Base-by-base conservation (phyloP, 176 grass and related monocot genomes). In the Saccharum spontaneum region DNA sequence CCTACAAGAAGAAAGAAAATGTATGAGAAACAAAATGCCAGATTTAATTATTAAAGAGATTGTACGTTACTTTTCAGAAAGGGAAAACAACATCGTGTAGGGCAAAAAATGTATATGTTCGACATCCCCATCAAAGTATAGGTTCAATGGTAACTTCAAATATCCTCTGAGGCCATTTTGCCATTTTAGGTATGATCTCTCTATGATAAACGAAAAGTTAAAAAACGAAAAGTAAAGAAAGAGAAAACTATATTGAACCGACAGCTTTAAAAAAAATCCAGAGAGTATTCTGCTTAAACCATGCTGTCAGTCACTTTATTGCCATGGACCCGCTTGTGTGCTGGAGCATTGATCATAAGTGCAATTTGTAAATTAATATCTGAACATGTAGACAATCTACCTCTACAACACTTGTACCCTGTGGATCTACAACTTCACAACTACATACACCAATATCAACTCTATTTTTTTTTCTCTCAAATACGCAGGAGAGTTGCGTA, bases 1-100 rank as follows among this genome's bases (percentile, higher is more conserved):
- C 93, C 93, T 98, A 75, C 76, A 89, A 73, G 16, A 76, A 67
- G 31, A 40, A n/a, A 57, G 12, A 20, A 74, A 60, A 36, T 18
- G 75, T 78, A 74, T 77, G 68, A 87, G 30, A 31, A 31, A 7
- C 16, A 49, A 8, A 18, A 30, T 60, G 3, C 6, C 43, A 82
- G n/a, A 37, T 40, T 63, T 43, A 81, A 6, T 10, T 36, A 79
- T 39, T 6, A 44, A 55, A 20, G 13, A 0, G 16, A 54, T 10
- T 16, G 36, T 61, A 59, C 1, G 20, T 7, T 46, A n/a, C 37
- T 69, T 76, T 81, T 37, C 44, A 10, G 52, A 3, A 11, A 54
- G 24, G 33, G 4, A 23, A 10, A 37, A 24, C 31, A 67, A 67
- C 31, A 68, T 38, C 9, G 6, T 24, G 43, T 3, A 40, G 18